phyloP scores from a whole-genome alignment of 805 yeast species.

The Yarrowia osloensis region DNA sequence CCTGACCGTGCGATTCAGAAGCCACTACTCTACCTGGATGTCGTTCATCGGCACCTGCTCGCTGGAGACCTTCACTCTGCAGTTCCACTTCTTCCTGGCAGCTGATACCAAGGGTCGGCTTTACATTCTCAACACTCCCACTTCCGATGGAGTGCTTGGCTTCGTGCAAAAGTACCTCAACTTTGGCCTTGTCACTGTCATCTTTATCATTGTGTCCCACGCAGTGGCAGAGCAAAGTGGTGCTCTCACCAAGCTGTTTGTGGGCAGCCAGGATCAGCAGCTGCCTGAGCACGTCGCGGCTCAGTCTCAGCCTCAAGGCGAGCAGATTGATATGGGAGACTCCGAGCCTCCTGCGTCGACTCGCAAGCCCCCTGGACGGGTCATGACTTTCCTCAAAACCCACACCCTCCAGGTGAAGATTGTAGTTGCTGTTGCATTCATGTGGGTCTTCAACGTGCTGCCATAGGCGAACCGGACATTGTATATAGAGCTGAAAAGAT shows the following conservation, averaged over 20 bases:
- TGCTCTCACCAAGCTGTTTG: not conserved
- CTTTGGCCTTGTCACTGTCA: not conserved
- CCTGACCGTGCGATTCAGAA: constrained; percentile 29
- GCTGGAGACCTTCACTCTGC: constrained; percentile 37
- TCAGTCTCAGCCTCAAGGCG: not conserved
- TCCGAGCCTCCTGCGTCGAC: constrained; percentile 2
- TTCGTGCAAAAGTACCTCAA: constrained; percentile 1
- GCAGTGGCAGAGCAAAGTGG: constrained; percentile 14
- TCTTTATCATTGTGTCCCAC: constrained; percentile 14
- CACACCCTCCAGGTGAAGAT: constrained; percentile 4
- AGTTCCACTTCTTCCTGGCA: constrained; percentile 39
- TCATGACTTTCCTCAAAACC: not conserved
- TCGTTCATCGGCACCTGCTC: constrained; percentile 38
- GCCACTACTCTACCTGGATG: constrained; percentile 35
- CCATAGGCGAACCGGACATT: not conserved
- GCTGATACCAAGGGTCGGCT: constrained; percentile 36
- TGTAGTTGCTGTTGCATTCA: not conserved
- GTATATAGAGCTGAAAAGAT: constrained; percentile 9
- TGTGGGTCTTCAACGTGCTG: constrained; percentile 18
- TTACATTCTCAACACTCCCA: constrained; percentile 27
- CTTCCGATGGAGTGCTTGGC: not conserved
- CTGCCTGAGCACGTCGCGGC: not conserved
- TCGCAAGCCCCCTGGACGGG: constrained; percentile 1
- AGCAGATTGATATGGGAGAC: not conserved
- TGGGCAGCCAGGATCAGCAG: constrained; percentile 13